Evolutionary conservation across 306 rosid genomes (phyloP).

Genomic region (Psophocarpus tetragonolobus): DNA sequence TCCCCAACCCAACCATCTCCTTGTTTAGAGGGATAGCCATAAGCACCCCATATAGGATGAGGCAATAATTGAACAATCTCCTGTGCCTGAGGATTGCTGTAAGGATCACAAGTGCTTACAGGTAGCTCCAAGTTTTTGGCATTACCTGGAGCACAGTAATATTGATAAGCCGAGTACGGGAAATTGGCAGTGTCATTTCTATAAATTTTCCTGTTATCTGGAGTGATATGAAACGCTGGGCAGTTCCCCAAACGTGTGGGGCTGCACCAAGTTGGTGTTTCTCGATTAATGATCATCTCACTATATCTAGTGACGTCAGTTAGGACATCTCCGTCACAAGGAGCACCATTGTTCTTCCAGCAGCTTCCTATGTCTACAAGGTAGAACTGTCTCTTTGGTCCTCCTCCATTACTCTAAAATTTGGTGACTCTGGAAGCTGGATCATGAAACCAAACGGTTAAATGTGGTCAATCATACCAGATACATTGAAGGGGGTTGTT

Average conservation of each 20-base stretch:
- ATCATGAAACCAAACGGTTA: slow-evolving; percentile 29
- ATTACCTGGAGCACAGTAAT: slow-evolving; percentile 65
- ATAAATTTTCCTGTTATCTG: slow-evolving; percentile 42
- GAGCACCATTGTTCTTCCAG: slow-evolving; percentile 68
- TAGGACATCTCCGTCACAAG: slow-evolving; percentile 51
- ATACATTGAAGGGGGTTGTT: not conserved
- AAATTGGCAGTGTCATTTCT: slow-evolving; percentile 58
- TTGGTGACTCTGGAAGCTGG: slow-evolving; percentile 68
- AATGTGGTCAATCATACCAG: not conserved
- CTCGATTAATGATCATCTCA: slow-evolving; percentile 69
- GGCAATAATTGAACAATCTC: slow-evolving; percentile 66
- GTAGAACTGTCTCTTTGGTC: slow-evolving; percentile 73
- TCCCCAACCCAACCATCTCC: slow-evolving; percentile 69
- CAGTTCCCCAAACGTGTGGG: slow-evolving; percentile 37
- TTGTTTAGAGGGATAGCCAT: slow-evolving; percentile 58
- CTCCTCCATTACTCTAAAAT: slow-evolving; percentile 70
- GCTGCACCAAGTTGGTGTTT: slow-evolving; percentile 62
- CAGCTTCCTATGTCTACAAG: slow-evolving; percentile 66
- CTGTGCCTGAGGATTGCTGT: slow-evolving; percentile 73
- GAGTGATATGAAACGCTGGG: slow-evolving; percentile 63
- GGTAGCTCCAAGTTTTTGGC: slow-evolving; percentile 49
- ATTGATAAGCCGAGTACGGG: slow-evolving; percentile 65
- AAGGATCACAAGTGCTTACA: slow-evolving; percentile 56
- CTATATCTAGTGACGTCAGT: slow-evolving; percentile 68
- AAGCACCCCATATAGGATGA: slow-evolving; percentile 61